A percentile compares a stretch with the other conserved stretches of the same genome.
Conservation (phyloP, 805 yeast genomes). For the Peterozyma toletana region DNA sequence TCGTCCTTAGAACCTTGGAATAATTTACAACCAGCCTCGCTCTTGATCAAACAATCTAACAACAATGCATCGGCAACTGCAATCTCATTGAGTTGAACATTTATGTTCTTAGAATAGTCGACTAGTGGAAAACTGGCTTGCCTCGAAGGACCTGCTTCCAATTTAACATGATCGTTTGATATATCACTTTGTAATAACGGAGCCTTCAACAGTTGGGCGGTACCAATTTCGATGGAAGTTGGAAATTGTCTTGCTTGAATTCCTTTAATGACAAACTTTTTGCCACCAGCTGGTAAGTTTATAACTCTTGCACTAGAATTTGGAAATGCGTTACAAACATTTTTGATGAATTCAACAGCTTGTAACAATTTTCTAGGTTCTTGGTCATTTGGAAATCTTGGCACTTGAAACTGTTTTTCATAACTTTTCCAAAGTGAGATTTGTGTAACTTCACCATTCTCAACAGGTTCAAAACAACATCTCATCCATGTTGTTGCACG, state of each 20-base stretch:
- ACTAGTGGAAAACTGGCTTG: constrained; percentile 22
- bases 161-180: constrained; percentile 8
- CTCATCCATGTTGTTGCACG: constrained; percentile 95
- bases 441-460: constrained; percentile 85
- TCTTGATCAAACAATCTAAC: constrained; percentile 25
- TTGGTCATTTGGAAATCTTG: constrained; percentile 29
- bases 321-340: constrained; percentile 84
- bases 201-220: constrained; percentile 12
- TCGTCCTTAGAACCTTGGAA: constrained; percentile 23
- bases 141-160: constrained; percentile 14
- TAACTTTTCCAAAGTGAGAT: constrained; percentile 94
- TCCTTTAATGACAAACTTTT: constrained; percentile 88
- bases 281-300: constrained; percentile 52
- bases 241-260: constrained; percentile 75
- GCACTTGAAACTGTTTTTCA: constrained; percentile 69
- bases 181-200: neutral
- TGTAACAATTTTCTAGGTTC: constrained; percentile 60
- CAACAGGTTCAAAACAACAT: constrained; percentile 75
- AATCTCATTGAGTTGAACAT: constrained; percentile 28
- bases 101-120: constrained; percentile 24
- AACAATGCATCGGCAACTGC: constrained; percentile 29
- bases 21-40: constrained; percentile 23
- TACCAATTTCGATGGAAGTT: constrained; percentile 40
- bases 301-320: constrained; percentile 92
- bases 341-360: constrained; percentile 94